Percentiles rank a stretch among this genome's conserved stretches.
phyloP scores from a whole-genome alignment of 768 basidiomycete species.

The Lepiota brunneoincarnata region DNA sequence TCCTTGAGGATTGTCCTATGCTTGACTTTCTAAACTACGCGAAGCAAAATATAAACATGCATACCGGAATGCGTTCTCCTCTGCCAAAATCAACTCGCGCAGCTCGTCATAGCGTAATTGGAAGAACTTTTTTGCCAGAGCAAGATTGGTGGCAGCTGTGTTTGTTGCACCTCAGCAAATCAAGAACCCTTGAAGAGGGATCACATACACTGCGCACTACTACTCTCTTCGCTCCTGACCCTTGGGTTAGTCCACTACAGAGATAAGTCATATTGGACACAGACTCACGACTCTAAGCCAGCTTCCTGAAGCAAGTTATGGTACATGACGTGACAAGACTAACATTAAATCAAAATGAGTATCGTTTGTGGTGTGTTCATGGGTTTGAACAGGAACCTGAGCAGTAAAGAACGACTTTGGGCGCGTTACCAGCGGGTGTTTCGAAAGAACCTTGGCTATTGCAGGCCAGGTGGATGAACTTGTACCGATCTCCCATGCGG shows the following conservation, averaged over 20 bases:
- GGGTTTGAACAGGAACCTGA: constrained; percentile 42
- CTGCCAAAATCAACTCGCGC: constrained; percentile 61
- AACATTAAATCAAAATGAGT: constrained; percentile 14
- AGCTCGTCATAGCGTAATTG: constrained; percentile 68
- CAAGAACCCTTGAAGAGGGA: not conserved
- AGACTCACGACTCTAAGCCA: constrained; percentile 56
- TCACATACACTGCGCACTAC: constrained; percentile 49
- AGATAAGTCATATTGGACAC: constrained; percentile 1
- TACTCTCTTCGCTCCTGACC: constrained; percentile 48
- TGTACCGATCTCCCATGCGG: constrained; percentile 79
- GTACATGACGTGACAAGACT: constrained; percentile 74
- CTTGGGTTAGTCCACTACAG: not conserved
- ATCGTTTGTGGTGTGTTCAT: constrained; percentile 11
- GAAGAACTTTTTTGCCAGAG: constrained; percentile 77
- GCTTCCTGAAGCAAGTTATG: constrained; percentile 66
- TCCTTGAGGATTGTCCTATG: constrained; percentile 64
- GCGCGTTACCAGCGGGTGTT: constrained; percentile 66
- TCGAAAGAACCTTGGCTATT: constrained; percentile 62
- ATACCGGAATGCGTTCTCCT: constrained; percentile 81
- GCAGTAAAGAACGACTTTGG: constrained; percentile 67
- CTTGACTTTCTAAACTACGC: not conserved
- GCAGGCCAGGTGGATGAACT: constrained; percentile 53
- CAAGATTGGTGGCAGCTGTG: constrained; percentile 61
- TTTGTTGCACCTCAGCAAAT: constrained; percentile 10
- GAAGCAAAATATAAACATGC: constrained; percentile 14